These are phyloP conservation scores for Boechera divaricarpa DNA, from an alignment of 345 rosid species.

Conservation along the genomic window DNA sequence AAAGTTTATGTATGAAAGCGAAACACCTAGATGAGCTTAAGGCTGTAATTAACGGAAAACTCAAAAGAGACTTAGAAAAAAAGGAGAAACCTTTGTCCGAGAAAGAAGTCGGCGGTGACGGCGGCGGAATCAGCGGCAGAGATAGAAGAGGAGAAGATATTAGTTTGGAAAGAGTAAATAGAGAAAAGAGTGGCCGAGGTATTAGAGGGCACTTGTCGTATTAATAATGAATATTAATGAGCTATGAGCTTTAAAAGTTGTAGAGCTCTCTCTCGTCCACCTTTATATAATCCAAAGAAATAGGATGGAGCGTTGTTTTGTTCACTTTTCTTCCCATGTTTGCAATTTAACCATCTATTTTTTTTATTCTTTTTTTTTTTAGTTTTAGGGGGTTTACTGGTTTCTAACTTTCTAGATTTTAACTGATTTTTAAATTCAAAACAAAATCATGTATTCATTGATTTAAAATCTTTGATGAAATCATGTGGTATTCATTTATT, in stretches of 20 bases:
- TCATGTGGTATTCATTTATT: no score
- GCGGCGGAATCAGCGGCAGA: not conserved
- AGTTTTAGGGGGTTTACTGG: no score
- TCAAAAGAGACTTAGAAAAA: not conserved
- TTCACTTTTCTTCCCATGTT: constrained; percentile 20
- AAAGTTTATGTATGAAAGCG: constrained; percentile 12
- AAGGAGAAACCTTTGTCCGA: constrained; percentile 20
- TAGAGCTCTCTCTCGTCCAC: not conserved
- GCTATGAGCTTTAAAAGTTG: not conserved
- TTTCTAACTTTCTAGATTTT: no score
- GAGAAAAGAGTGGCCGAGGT: not conserved
- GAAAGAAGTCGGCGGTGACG: constrained; percentile 15
- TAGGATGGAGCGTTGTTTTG: not conserved
- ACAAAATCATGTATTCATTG: no score
- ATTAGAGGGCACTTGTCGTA: constrained; percentile 13
- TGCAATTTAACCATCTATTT: not conserved
- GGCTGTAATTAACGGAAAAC: not conserved
- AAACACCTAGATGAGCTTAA: not conserved
- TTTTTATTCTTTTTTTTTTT: not conserved
- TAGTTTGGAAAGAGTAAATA: not conserved
- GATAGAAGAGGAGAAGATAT: constrained; percentile 4
- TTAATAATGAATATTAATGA: not conserved
- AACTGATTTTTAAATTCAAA: no score
- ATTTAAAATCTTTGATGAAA: no score
- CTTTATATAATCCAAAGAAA: constrained; percentile 15